Base-by-base conservation (phyloP, 1,284 basidiomycete species). In the Sanghuangporus baumii region DNA sequence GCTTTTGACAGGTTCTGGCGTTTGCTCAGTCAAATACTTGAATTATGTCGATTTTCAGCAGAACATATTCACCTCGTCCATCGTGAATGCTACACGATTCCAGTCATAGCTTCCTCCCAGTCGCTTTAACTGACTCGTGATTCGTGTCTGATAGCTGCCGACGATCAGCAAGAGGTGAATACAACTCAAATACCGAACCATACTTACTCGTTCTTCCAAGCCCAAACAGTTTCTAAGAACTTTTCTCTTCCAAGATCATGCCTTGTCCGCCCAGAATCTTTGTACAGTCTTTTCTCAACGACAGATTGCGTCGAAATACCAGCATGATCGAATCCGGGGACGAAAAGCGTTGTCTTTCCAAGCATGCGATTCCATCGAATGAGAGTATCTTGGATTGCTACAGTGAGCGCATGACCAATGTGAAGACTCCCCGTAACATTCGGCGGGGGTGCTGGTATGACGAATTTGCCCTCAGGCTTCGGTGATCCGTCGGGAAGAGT, bases 251-350 rank as follows among this genome's bases (percentile, higher is more conserved):
- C 97, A 47, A 98, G 86, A 75, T 99, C 93, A 74, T 98, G 95
- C 62, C 96, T 81, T 1, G 92, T 92, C 77, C 91, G 81, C 14
- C 93, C 93, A 59, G 89, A 84, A 1, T 82, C 77, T 78, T 97
- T 98, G 76, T 87, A 89, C 61, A 99, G 71, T 40, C 96, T 84
- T 75, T 94, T 95, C 75, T 99, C 97, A 2, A 99, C 97, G 34
- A 99, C 96, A 56, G 94, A 94, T 75, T 99, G 97, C 0, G 97
- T 99, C 0, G 96, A 96, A 67, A 99, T 99, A 70, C 96, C 96
- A 4, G 97, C 97, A 72, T 99, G 97, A 75, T 99, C 97, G 71
- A 96, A 99, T 7, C 97, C 97, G 0, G 97, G 97, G 3, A 91
- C 86, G 71, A 92, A 99, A 1, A 98, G 80, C 0, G 91, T 90